A percentile compares a stretch with the other conserved stretches of the same genome.
These are phyloP conservation scores for Russula lepida DNA, from an alignment of 768 basidiomycete genomes.

Conservation along the genomic window DNA sequence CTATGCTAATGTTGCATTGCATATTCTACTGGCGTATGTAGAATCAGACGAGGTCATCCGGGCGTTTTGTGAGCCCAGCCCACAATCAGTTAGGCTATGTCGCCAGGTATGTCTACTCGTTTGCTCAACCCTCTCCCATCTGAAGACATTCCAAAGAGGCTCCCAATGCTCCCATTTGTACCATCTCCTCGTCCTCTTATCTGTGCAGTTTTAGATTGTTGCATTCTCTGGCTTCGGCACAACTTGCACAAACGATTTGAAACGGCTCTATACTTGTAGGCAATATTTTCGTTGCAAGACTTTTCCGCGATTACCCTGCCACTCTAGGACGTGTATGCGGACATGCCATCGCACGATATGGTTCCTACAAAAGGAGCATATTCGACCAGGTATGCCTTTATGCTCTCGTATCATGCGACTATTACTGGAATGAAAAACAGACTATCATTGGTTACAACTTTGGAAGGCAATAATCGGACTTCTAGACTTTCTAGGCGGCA, in stretches of 20 bases:
- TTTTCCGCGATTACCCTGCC: not conserved
- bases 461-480: slow-evolving; percentile 52
- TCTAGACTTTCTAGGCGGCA: slow-evolving; percentile 48
- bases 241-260: slow-evolving; percentile 59
- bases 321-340: slow-evolving; percentile 40
- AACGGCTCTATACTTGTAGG: slow-evolving; percentile 48
- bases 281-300: not conserved
- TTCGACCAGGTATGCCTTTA: slow-evolving; percentile 42
- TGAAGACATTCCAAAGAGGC: slow-evolving; percentile 31
- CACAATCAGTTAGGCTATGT: slow-evolving; percentile 45
- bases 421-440: slow-evolving; percentile 30
- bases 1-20: slow-evolving; percentile 53
- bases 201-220: slow-evolving; percentile 59
- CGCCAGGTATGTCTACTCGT: slow-evolving; percentile 41
- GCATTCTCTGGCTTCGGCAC: slow-evolving; percentile 61
- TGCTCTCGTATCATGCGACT: not conserved
- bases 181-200: slow-evolving; percentile 37
- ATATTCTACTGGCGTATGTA: slow-evolving; percentile 42
- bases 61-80: slow-evolving; percentile 35
- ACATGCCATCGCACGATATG: slow-evolving; percentile 48
- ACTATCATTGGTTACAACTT: slow-evolving; percentile 58
- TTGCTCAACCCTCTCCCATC: not conserved
- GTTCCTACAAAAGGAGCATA: slow-evolving; percentile 44
- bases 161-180: slow-evolving; percentile 41
- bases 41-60: slow-evolving; percentile 43